Conservation (phyloP, 306 rosid genomes). For the Acacia melanoxylon region DNA sequence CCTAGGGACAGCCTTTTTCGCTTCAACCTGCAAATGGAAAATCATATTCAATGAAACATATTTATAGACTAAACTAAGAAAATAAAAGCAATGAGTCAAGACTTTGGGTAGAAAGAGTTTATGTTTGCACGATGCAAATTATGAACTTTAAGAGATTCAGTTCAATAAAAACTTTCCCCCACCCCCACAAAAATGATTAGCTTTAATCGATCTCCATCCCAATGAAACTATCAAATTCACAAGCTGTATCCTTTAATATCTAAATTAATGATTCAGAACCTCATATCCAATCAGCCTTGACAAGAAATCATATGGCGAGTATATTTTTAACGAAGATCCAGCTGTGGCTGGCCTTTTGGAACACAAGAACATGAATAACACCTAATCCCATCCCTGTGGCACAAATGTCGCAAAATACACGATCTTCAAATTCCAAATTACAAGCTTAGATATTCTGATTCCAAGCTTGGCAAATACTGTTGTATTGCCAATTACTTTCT, state of each 20-base stretch:
- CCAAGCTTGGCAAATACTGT: slow-evolving; percentile 1
- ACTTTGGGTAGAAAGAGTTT: neutral
- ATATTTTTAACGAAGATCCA: neutral
- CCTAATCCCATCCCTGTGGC: slow-evolving; percentile 15
- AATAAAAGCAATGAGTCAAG: slow-evolving; percentile 8
- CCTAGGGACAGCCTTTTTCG: slow-evolving; percentile 62
- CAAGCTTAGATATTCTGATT: neutral
- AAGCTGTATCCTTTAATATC: slow-evolving; percentile 1
- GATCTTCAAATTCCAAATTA: slow-evolving; percentile 14
- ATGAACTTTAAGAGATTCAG: neutral
- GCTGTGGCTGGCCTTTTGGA: neutral
- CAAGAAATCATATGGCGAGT: slow-evolving; percentile 14
- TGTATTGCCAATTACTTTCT: slow-evolving; percentile 1
- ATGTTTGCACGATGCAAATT: neutral
- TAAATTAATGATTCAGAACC: slow-evolving; percentile 26
- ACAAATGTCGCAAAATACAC: slow-evolving; percentile 5
- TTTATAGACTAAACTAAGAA: slow-evolving; percentile 2
- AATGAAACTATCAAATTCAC: slow-evolving; percentile 2
- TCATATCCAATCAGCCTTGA: slow-evolving; percentile 10
- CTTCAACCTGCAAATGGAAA: slow-evolving; percentile 49
- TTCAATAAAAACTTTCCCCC: slow-evolving; percentile 4
- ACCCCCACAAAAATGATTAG: neutral
- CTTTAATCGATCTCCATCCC: neutral
- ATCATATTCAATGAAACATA: slow-evolving; percentile 18
- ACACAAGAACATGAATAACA: slow-evolving; percentile 12